phyloP scores from a whole-genome alignment of 2,329 filamentous ascomycete genomes.

The Alternaria viburni region DNA sequence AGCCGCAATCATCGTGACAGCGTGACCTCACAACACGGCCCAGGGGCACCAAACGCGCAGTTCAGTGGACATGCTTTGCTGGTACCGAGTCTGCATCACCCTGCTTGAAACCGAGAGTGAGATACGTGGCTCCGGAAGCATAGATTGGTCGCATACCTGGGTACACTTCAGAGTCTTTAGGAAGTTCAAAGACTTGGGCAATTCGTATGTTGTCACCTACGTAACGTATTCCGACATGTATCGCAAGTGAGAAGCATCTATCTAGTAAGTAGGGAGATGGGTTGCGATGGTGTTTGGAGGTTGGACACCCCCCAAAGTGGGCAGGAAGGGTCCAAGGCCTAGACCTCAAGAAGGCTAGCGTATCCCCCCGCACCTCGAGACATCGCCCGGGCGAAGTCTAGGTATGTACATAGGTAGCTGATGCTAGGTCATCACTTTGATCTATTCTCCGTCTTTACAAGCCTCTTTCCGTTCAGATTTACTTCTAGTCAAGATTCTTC shows the following conservation, averaged over 20 bases:
- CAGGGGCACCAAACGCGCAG: background rate
- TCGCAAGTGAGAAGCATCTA: background rate
- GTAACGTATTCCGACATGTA: background rate
- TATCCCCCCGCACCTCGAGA: background rate
- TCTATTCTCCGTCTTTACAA: background rate
- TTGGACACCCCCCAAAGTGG: background rate
- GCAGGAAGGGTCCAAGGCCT: background rate
- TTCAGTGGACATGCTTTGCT: background rate
- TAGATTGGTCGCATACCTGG: background rate
- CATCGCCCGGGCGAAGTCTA: background rate
- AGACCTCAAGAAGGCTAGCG: background rate
- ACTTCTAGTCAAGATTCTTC: background rate
- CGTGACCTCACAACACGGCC: background rate
- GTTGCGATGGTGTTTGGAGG: background rate
- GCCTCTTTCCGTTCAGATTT: background rate
- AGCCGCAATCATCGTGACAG: constrained; percentile 27
- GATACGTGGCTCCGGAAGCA: background rate
- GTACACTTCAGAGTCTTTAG: background rate
- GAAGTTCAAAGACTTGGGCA: background rate
- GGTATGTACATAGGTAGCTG: no score
- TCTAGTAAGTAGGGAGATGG: background rate
- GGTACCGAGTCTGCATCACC: background rate
- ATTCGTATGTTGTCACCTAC: background rate
- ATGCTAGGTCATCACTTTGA: background rate
- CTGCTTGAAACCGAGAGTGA: background rate